Percentiles rank a stretch among this genome's conserved stretches.
phyloP scores from a whole-genome alignment of 768 basidiomycete genomes.

The Phylloporus sp. region DNA sequence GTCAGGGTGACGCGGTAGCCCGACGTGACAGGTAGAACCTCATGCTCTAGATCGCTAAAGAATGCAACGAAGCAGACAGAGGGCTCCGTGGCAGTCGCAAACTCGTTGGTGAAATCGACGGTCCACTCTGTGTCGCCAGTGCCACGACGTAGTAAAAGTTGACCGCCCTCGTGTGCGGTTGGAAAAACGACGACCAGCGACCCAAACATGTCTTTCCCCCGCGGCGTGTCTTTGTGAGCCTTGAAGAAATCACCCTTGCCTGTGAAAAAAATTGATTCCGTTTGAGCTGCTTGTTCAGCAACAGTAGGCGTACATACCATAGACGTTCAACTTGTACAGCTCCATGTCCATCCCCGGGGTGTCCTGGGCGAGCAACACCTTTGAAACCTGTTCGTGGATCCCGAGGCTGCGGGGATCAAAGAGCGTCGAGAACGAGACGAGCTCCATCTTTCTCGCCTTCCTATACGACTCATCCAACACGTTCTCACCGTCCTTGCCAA shows the following conservation, averaged over 20 bases:
- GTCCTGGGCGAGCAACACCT: constrained; percentile 1
- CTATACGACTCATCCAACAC: constrained; percentile 22
- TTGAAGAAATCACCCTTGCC: constrained; percentile 10
- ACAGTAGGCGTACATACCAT: constrained; percentile 27
- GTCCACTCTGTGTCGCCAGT: constrained; percentile 5
- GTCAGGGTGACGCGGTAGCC: constrained; percentile 44
- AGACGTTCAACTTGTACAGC: constrained; percentile 45
- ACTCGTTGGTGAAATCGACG: not conserved
- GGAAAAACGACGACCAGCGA: constrained; percentile 51
- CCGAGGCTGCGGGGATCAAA: constrained; percentile 2
- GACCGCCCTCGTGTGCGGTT: constrained; percentile 20
- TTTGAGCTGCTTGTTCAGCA: too few species aligned
- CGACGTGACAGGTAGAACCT: constrained; percentile 37
- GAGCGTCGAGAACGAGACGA: constrained; percentile 26
- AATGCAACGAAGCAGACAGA: constrained; percentile 39
- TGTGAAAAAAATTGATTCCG: not conserved
- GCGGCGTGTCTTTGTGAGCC: constrained; percentile 31
- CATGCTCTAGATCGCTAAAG: constrained; percentile 41
- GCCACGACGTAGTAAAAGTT: constrained; percentile 9
- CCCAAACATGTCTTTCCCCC: constrained; percentile 39
- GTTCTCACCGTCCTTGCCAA: constrained; percentile 1
- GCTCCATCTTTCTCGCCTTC: constrained; percentile 45
- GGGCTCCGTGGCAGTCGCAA: not conserved
- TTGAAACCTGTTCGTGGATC: not conserved
- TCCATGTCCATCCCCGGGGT: constrained; percentile 17